These are phyloP conservation scores for Rhizopogon vinicolor DNA, from an alignment of 768 basidiomycete genomes.

Conservation along the genomic window DNA sequence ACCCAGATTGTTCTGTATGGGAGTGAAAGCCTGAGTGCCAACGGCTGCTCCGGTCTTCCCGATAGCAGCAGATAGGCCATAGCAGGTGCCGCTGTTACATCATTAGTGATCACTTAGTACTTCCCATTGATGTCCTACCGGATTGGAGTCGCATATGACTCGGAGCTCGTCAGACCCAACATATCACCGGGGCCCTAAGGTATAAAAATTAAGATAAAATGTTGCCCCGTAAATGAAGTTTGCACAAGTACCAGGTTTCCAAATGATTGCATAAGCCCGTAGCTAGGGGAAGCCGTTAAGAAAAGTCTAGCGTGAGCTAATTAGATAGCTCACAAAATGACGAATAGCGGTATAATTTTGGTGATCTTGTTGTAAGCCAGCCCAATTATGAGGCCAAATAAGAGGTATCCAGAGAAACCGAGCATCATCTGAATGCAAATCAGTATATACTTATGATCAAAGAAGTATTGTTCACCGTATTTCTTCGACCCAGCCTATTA, in stretches of 20 bases:
- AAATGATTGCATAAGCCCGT: slow-evolving; percentile 67
- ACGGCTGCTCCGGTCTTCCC: slow-evolving; percentile 72
- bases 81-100: slow-evolving; percentile 54
- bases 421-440: slow-evolving; percentile 48
- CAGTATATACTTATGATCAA: background rate
- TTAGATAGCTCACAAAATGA: slow-evolving; percentile 49
- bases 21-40: slow-evolving; percentile 67
- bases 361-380: slow-evolving; percentile 59
- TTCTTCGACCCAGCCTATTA: slow-evolving; percentile 51
- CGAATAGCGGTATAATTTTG: slow-evolving; percentile 57
- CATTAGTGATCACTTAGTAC: background rate
- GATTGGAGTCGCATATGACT: slow-evolving; percentile 65
- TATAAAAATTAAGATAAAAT: slow-evolving; percentile 5
- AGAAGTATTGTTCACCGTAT: slow-evolving; percentile 38
- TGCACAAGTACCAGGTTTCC: slow-evolving; percentile 51
- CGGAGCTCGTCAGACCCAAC: slow-evolving; percentile 61
- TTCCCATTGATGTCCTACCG: slow-evolving; percentile 30
- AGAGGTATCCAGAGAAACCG: slow-evolving; percentile 63
- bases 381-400: slow-evolving; percentile 61
- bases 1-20: slow-evolving; percentile 64
- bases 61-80: slow-evolving; percentile 63
- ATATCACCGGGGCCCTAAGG: slow-evolving; percentile 67
- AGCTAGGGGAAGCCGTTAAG: slow-evolving; percentile 32
- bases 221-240: background rate
- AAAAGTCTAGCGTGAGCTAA: background rate